Base-by-base conservation (phyloP, 306 rosid genomes). In the Hippophae tibetana region DNA sequence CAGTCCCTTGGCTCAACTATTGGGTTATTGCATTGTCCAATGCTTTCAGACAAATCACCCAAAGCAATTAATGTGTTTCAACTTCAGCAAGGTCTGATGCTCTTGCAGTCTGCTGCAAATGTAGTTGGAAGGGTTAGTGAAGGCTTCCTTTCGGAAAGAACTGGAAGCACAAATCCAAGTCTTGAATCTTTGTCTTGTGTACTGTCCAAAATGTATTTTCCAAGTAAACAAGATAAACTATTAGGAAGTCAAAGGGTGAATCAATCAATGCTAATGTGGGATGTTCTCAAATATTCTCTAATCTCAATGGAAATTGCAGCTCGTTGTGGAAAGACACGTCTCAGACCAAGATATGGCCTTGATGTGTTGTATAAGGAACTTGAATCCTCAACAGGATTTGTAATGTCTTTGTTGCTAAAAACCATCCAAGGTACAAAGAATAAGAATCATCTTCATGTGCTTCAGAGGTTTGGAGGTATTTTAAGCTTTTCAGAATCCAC, bases 231-330 rank as follows among this genome's bases (percentile, higher is more conserved):
- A 48, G 94, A 86, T 41, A 75, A 80, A 72, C 49, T 80, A 62
- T 68, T 74, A 48, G 69, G 74, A 59, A 73, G 74, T 81, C 47
- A 72, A 6, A 77, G 82, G 78, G 58, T 84, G 60, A 85, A 76
- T 77, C 93, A 76, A 65, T 75, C 95, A 60, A 63, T 93, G 79
- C 82, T 88, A 59, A 82, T 93, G 95, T 93, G 99, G 99, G 99
- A 89, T 71, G 74, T 85, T 43, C 79, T 88, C 25, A 93, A 84
- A 76, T 88, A 93, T 81, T 88, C 94, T 65, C 81, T 93, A 74
- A 49, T 72, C 40, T 82, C 99, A 18, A 86, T 82, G 90, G 99
- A 93, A 75, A 86, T 82, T 74, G 95, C 92, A 69, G 79, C 97
- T 50, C 86, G 94, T 2, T 82, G 94, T 68, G 90, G 94, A 64